Conservation (phyloP, 768 basidiomycete species). For the Auricularia cornea region DNA sequence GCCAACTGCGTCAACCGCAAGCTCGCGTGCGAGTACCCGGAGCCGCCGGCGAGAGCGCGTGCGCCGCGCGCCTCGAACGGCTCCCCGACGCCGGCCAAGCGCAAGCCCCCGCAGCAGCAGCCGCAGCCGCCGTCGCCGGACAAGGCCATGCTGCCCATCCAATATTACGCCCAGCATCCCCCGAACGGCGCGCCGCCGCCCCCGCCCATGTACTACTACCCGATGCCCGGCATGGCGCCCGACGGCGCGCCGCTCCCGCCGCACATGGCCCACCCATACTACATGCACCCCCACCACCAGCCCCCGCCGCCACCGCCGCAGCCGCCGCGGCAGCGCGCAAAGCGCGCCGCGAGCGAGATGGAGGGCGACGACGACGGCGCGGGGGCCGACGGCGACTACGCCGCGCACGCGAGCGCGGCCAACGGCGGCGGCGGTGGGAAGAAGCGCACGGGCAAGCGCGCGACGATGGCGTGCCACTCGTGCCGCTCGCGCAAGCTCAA, state of each 20-base stretch:
- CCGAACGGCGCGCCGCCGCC: neutral
- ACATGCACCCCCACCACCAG: neutral
- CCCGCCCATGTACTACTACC: neutral
- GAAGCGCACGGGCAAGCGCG: neutral
- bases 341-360: neutral
- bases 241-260: no score
- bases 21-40: neutral
- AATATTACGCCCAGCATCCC: no score
- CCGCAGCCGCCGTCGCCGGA: no score
- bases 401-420: no score
- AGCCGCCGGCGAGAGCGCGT: neutral
- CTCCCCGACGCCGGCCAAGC: neutral
- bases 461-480: neutral
- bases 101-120: neutral
- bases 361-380: neutral
- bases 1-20: neutral
- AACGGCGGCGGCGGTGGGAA: neutral
- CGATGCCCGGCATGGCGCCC: no score
- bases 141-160: no score
- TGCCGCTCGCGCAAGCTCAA: slow-evolving; percentile 6
- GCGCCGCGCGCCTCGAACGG: neutral
- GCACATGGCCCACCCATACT: neutral
- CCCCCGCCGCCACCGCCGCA: neutral
- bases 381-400: neutral
- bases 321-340: neutral